Percentiles rank a stretch among this genome's conserved stretches.
Conservation (phyloP, 1,284 basidiomycete species). For the Melampsora americana region DNA sequence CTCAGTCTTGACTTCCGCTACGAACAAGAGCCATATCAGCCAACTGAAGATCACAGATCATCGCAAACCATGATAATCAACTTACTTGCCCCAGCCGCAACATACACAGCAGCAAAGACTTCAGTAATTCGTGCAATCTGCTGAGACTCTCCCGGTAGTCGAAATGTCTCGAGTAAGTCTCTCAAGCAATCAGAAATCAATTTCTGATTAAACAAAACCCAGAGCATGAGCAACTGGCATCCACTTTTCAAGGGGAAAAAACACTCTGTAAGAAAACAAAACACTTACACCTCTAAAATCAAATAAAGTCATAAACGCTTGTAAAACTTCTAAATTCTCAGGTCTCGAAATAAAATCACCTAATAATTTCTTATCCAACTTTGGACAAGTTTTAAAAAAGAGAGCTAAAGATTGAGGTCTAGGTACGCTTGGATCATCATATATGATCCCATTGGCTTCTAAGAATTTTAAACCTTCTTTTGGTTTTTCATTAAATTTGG, state of each 20-base stretch:
- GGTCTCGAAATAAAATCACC: slow-evolving; percentile 91
- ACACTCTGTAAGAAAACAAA: not conserved
- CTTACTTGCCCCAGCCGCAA: slow-evolving; percentile 74
- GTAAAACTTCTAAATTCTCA: slow-evolving; percentile 78
- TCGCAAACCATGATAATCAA: slow-evolving; percentile 30
- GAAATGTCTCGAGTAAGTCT: slow-evolving; percentile 87
- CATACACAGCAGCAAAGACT: slow-evolving; percentile 87
- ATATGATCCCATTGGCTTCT: slow-evolving; percentile 78
- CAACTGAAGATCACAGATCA: not conserved
- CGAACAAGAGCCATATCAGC: not conserved
- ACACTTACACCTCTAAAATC: slow-evolving; percentile 76
- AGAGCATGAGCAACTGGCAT: slow-evolving; percentile 44
- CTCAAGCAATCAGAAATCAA: slow-evolving; percentile 90
- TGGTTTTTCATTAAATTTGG: slow-evolving; percentile 91
- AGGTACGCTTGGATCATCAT: slow-evolving; percentile 58
- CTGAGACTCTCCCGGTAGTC: slow-evolving; percentile 90
- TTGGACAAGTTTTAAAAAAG: slow-evolving; percentile 79
- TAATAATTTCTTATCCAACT: slow-evolving; percentile 87
- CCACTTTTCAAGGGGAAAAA: not conserved
- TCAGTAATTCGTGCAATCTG: slow-evolving; percentile 93
- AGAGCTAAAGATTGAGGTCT: slow-evolving; percentile 66
- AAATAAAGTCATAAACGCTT: slow-evolving; percentile 82
- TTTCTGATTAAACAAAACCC: slow-evolving; percentile 63
- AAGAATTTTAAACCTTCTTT: slow-evolving; percentile 86
- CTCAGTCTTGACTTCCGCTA: slow-evolving; percentile 80